A percentile compares a stretch with the other conserved stretches of the same genome.
phyloP scores from a whole-genome alignment of 2,329 filamentous ascomycete genomes.

The Albophoma yamanashiensis region DNA sequence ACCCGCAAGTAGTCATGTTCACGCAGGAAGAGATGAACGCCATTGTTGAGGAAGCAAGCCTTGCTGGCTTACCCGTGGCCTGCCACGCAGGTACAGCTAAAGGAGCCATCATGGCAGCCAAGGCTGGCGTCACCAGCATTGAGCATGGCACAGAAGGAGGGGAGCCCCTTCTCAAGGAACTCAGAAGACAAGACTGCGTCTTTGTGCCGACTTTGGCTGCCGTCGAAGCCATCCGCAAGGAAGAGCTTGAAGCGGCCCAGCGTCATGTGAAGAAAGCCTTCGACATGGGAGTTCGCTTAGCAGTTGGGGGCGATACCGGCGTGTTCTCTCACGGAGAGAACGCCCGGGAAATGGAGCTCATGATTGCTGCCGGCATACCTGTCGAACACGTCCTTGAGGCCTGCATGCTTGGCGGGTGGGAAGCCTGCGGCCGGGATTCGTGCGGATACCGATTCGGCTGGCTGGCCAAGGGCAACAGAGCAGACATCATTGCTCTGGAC shows the following conservation, averaged over 20 bases:
- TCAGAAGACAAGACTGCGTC: neutral
- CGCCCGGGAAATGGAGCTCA: slow-evolving; percentile 41
- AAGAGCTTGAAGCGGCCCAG: slow-evolving; percentile 26
- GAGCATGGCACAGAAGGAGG: neutral
- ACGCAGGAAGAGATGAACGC: slow-evolving; percentile 37
- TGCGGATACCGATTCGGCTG: slow-evolving; percentile 42
- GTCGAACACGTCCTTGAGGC: slow-evolving; percentile 37
- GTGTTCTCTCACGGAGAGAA: slow-evolving; percentile 42
- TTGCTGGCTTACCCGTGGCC: slow-evolving; percentile 28
- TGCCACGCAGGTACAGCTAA: slow-evolving; percentile 30
- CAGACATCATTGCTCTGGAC: neutral
- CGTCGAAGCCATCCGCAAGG: neutral
- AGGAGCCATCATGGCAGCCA: slow-evolving; percentile 30
- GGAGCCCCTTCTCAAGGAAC: neutral
- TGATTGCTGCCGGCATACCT: slow-evolving; percentile 38
- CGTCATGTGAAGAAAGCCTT: slow-evolving; percentile 31
- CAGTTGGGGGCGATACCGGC: slow-evolving; percentile 43
- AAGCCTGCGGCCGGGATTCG: slow-evolving; percentile 39
- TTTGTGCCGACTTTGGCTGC: neutral
- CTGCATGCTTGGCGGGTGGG: slow-evolving; percentile 42
- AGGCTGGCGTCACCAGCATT: neutral
- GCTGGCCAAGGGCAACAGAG: slow-evolving; percentile 29
- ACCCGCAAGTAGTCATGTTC: slow-evolving; percentile 28
- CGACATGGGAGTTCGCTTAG: slow-evolving; percentile 36
- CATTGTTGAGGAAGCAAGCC: slow-evolving; percentile 34